A percentile compares a stretch with the other conserved stretches of the same genome.
These are phyloP conservation scores for Malus orientalis DNA, from an alignment of 306 rosid genomes.

Conservation along the genomic window DNA sequence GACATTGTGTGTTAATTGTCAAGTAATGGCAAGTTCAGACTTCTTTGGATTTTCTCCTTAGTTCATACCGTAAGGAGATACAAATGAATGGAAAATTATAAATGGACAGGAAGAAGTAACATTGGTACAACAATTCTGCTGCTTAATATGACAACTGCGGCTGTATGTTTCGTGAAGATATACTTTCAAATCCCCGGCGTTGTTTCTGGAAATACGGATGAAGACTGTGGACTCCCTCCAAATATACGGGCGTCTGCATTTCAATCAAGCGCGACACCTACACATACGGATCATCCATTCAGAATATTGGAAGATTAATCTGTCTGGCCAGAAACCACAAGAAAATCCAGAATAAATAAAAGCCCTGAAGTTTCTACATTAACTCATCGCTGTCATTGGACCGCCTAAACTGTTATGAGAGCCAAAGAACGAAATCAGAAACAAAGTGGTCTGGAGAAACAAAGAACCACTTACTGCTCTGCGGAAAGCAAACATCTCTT, in stretches of 20 bases:
- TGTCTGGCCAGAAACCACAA: neutral
- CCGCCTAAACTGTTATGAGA: neutral
- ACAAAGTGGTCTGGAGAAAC: neutral
- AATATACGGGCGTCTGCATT: slow-evolving; percentile 81
- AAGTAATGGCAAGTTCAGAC: neutral
- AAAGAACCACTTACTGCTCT: slow-evolving; percentile 69
- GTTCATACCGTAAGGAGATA: neutral
- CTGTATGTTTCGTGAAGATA: neutral
- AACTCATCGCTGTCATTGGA: neutral
- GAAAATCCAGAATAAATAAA: neutral
- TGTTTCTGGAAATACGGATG: slow-evolving; percentile 73
- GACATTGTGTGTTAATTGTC: neutral
- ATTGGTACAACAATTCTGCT: neutral
- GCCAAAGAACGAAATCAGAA: neutral
- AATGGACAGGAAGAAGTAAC: neutral
- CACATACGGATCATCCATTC: slow-evolving; percentile 14
- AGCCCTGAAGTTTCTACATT: neutral
- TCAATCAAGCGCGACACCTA: slow-evolving; percentile 89
- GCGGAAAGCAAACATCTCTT: slow-evolving; percentile 89
- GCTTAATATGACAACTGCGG: neutral
- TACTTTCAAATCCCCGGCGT: slow-evolving; percentile 17
- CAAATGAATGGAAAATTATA: neutral
- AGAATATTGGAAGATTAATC: neutral
- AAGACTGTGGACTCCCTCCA: slow-evolving; percentile 58
- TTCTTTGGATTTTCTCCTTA: neutral